Evolutionary conservation across 1,284 basidiomycete species (phyloP).

Genomic region (Exobasidium cylindrosporum): DNA sequence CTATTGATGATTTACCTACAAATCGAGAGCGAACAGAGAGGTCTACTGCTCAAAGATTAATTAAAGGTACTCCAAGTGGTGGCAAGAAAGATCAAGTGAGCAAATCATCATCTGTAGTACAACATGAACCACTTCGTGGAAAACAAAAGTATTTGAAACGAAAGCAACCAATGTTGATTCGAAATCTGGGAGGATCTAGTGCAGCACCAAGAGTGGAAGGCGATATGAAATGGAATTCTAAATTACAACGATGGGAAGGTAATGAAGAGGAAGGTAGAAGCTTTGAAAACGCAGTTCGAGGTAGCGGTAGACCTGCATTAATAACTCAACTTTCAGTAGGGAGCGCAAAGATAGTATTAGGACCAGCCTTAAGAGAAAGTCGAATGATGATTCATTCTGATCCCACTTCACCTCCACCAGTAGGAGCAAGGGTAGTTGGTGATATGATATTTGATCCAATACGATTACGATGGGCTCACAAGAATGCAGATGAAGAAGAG

Average conservation of each 20-base stretch:
- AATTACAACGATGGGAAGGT: conserved; percentile 86
- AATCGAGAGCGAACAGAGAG: neutral
- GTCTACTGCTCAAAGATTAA: neutral
- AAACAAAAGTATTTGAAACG: neutral
- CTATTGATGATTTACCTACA: conserved; percentile 78
- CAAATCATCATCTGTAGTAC: conserved; percentile 30
- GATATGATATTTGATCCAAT: conserved; percentile 95
- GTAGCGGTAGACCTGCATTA: conserved; percentile 85
- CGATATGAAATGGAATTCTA: conserved; percentile 95
- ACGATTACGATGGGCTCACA: conserved; percentile 82
- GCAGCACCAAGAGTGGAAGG: conserved; percentile 27
- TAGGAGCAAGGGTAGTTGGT: conserved; percentile 77
- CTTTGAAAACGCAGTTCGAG: conserved; percentile 77
- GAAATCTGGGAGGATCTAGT: conserved; percentile 28
- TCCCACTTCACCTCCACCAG: conserved; percentile 3
- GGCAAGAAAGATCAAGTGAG: conserved; percentile 34
- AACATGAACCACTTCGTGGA: neutral
- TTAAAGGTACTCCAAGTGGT: conserved; percentile 9
- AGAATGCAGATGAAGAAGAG: conserved; percentile 75
- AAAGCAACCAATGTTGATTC: conserved; percentile 23
- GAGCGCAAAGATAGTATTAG: conserved; percentile 21
- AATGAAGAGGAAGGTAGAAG: conserved; percentile 85
- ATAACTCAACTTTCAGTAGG: conserved; percentile 60
- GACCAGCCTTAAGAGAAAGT: conserved; percentile 18
- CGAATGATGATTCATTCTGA: conserved; percentile 1